Evolutionary conservation across 179 eudicot genomes (phyloP).

Genomic region (Nepenthes alata): DNA sequence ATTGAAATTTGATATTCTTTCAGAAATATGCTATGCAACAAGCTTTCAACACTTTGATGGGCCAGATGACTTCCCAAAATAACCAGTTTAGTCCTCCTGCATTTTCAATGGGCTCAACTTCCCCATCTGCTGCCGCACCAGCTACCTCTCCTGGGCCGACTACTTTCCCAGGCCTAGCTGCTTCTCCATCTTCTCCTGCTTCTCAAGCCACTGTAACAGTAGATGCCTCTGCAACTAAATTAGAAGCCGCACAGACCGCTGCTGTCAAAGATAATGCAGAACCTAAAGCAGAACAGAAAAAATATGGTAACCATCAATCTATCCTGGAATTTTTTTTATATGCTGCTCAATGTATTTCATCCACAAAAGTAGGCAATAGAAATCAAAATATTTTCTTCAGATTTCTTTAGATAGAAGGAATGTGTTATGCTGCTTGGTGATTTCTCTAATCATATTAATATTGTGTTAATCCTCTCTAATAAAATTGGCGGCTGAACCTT

Average conservation of each 20-base stretch:
- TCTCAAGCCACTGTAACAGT: constrained; percentile 37
- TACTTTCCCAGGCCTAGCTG: constrained; percentile 12
- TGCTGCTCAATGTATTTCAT: not conserved
- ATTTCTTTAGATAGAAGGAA: no score
- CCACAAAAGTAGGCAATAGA: no score
- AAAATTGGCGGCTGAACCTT: no score
- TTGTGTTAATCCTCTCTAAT: no score
- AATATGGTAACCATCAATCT: constrained; percentile 31
- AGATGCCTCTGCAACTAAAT: constrained; percentile 40
- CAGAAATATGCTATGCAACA: constrained; percentile 96
- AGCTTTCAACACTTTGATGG: constrained; percentile 64
- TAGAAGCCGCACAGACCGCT: constrained; percentile 33
- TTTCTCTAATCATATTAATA: no score
- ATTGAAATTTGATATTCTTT: constrained; percentile 11
- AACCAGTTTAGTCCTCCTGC: constrained; percentile 57
- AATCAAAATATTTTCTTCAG: no score
- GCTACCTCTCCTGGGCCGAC: constrained; percentile 21
- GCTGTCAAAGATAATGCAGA: constrained; percentile 34
- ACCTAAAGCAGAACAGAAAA: constrained; percentile 33
- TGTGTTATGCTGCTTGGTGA: no score
- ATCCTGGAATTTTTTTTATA: not conserved
- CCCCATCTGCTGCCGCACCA: constrained; percentile 26
- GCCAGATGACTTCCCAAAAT: constrained; percentile 71
- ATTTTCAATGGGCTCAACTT: constrained; percentile 63
- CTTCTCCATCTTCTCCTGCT: constrained; percentile 28